phyloP scores from a whole-genome alignment of 2,329 filamentous ascomycete species.

The Cladorrhinum sp. region DNA sequence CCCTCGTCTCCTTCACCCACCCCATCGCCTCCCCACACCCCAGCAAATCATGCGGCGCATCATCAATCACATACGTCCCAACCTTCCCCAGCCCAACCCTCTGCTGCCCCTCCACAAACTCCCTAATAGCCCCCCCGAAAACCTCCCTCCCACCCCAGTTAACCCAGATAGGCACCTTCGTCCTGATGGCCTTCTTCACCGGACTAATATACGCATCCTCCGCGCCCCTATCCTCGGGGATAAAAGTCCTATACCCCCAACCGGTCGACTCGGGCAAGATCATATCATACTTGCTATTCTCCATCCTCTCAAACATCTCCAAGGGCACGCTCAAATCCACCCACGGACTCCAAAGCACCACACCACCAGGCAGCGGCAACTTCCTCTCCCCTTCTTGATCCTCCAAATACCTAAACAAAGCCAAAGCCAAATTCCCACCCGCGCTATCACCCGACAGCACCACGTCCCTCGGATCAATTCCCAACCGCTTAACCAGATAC shows the following conservation, averaged over 20 bases:
- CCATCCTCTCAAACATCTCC: neutral
- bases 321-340: neutral
- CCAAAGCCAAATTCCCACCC: neutral
- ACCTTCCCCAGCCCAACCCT: neutral
- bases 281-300: neutral
- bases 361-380: neutral
- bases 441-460: neutral
- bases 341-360: neutral
- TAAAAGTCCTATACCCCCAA: neutral
- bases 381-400: neutral
- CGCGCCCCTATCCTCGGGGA: neutral
- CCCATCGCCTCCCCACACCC: neutral
- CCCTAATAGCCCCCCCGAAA: neutral
- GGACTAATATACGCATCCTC: neutral
- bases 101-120: neutral
- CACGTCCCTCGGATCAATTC: neutral
- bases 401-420: neutral
- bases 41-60: neutral
- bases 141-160: neutral
- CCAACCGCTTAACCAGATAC: neutral
- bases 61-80: neutral
- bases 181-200: neutral
- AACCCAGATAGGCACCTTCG: neutral
- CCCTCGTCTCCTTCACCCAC: neutral
- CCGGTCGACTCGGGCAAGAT: neutral